Conservation (phyloP, 2,329 filamentous ascomycete genomes). For the Penicillium sp. region DNA sequence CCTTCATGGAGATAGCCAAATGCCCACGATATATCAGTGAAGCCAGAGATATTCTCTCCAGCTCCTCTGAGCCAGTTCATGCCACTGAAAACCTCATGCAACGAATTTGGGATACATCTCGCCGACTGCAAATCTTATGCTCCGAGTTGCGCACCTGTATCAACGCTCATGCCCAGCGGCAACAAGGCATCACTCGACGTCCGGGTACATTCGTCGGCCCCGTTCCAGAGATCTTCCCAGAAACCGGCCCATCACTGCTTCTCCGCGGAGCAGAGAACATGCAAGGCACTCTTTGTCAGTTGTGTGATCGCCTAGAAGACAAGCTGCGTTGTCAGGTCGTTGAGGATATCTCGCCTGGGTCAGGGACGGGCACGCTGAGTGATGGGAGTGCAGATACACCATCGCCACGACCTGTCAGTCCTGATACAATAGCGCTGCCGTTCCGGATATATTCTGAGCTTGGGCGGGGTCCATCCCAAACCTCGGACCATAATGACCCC, state of each 20-base stretch:
- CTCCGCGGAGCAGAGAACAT: slow-evolving; percentile 28
- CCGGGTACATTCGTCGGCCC: slow-evolving; percentile 26
- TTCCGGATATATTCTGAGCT: slow-evolving; percentile 31
- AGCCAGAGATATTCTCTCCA: slow-evolving; percentile 14
- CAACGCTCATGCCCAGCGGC: slow-evolving; percentile 21
- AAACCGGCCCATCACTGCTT: slow-evolving; percentile 26
- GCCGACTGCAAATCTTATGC: slow-evolving; percentile 6
- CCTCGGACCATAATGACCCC: slow-evolving; percentile 23
- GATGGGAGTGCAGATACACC: slow-evolving; percentile 10
- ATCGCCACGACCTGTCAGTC: neutral
- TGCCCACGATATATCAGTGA: slow-evolving; percentile 31
- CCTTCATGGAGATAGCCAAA: slow-evolving; percentile 30
- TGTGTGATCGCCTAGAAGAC: slow-evolving; percentile 20
- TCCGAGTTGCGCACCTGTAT: slow-evolving; percentile 21
- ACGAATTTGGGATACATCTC: slow-evolving; percentile 20
- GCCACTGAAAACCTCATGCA: slow-evolving; percentile 7
- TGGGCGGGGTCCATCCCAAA: slow-evolving; percentile 21
- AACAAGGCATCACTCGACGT: slow-evolving; percentile 24
- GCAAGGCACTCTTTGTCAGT: slow-evolving; percentile 17
- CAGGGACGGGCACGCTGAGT: slow-evolving; percentile 8
- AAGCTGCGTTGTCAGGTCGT: slow-evolving; percentile 5
- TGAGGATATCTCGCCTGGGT: slow-evolving; percentile 18
- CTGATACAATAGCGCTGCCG: slow-evolving; percentile 13
- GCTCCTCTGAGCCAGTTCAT: neutral
- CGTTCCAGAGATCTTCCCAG: slow-evolving; percentile 23